Evolutionary conservation across 2,329 filamentous ascomycete genomes (phyloP).

Genomic region (Arthrobotrys musiformis): DNA sequence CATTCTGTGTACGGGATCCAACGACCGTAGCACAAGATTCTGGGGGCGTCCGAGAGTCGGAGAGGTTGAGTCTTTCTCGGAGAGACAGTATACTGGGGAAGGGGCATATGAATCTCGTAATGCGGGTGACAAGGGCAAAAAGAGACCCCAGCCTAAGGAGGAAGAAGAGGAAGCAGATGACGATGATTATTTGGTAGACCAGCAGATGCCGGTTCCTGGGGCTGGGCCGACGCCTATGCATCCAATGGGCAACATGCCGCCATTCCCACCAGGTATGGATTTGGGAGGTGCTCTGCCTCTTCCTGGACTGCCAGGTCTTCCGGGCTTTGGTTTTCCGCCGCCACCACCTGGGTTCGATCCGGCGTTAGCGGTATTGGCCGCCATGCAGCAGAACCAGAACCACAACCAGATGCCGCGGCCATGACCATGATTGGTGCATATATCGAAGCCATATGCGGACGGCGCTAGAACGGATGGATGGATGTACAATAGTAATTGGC

Average conservation of each 20-base stretch:
- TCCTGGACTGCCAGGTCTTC: conserved; percentile 46
- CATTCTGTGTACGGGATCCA: conserved; percentile 92
- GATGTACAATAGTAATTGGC: conserved; percentile 12
- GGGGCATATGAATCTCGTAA: conserved; percentile 91
- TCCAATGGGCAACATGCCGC: conserved; percentile 15
- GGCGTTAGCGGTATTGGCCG: conserved; percentile 31
- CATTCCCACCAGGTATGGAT: conserved; percentile 49
- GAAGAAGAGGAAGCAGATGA: conserved; percentile 97
- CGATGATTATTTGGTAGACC: conserved; percentile 89
- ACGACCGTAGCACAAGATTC: conserved; percentile 95
- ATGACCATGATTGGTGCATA: not conserved
- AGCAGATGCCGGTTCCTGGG: conserved; percentile 74
- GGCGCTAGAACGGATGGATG: conserved; percentile 10
- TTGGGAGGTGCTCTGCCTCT: conserved; percentile 31
- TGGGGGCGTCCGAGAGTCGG: conserved; percentile 93
- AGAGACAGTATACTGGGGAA: conserved; percentile 95
- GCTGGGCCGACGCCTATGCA: conserved; percentile 41
- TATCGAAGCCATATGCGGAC: not conserved
- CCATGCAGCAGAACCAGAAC: conserved; percentile 41
- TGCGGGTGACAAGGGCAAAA: conserved; percentile 81
- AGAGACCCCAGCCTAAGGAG: conserved; percentile 65
- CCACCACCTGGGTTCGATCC: conserved; percentile 52
- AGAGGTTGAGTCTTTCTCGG: conserved; percentile 83
- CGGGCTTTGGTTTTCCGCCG: conserved; percentile 44
- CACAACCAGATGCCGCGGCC: conserved; percentile 34